phyloP scores from a whole-genome alignment of 129 eudicot genomes.

The Cynara cardunculus region DNA sequence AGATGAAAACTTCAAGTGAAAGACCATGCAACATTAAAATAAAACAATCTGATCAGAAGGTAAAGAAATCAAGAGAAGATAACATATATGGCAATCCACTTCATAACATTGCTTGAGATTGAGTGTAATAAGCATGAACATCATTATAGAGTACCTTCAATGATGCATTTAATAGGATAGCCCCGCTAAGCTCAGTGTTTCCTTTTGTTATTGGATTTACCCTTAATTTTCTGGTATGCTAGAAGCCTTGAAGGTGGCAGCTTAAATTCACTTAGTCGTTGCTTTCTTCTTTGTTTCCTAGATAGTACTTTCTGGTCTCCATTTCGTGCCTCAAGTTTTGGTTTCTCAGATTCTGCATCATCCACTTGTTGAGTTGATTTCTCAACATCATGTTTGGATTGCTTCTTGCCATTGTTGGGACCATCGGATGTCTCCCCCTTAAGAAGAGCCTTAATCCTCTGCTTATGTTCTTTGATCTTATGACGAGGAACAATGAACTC shows the following conservation, averaged over 20 bases:
- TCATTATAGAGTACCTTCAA: constrained; percentile 15
- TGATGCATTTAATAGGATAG: neutral
- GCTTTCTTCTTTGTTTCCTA: constrained; percentile 48
- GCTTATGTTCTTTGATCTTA: constrained; percentile 40
- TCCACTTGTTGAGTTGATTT: constrained; percentile 14
- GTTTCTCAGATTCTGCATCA: constrained; percentile 23
- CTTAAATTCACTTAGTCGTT: constrained; percentile 37
- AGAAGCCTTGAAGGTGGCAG: constrained; percentile 44
- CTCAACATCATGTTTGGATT: constrained; percentile 13
- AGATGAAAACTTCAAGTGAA: neutral
- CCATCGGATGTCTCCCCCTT: constrained; percentile 31
- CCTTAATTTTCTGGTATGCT: constrained; percentile 58
- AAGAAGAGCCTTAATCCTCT: constrained; percentile 35
- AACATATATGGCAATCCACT: neutral
- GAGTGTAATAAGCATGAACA: neutral
- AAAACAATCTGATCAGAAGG: neutral
- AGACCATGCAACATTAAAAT: neutral
- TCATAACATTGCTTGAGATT: neutral
- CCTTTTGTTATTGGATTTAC: constrained; percentile 52
- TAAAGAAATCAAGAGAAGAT: neutral
- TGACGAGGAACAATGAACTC: constrained; percentile 70
- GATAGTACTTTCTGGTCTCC: constrained; percentile 38
- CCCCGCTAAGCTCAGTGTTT: constrained; percentile 27
- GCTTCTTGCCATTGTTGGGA: constrained; percentile 17
- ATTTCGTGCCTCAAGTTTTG: constrained; percentile 23